These are phyloP conservation scores for Elymus sibiricus DNA, from an alignment of 176 grass and related monocot species.

Conservation along the genomic window DNA sequence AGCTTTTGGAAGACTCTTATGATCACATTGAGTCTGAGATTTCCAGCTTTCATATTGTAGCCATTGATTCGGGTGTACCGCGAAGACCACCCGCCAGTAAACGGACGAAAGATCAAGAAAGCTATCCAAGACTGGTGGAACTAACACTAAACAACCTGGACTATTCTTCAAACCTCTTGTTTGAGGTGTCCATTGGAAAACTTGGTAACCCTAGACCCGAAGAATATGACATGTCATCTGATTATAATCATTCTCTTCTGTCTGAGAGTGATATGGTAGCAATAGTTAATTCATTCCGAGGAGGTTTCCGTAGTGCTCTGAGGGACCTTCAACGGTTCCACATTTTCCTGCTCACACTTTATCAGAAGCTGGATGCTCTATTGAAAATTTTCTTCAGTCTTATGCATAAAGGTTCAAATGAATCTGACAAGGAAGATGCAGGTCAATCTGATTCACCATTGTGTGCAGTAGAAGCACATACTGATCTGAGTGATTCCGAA, in stretches of 20 bases:
- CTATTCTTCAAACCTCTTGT: slow-evolving; percentile 79
- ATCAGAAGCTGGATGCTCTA: slow-evolving; percentile 80
- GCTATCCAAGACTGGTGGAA: slow-evolving; percentile 81
- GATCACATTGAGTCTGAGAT: slow-evolving; percentile 29
- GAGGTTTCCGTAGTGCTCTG: slow-evolving; percentile 73
- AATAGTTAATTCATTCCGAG: slow-evolving; percentile 69
- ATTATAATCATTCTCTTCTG: slow-evolving; percentile 42
- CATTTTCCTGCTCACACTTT: slow-evolving; percentile 82
- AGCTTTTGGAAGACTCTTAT: slow-evolving; percentile 27
- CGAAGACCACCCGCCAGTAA: slow-evolving; percentile 82
- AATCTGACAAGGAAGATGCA: slow-evolving; percentile 70
- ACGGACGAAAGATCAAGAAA: slow-evolving; percentile 79
- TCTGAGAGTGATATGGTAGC: slow-evolving; percentile 52
- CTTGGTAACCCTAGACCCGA: slow-evolving; percentile 61
- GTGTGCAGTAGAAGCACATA: slow-evolving; percentile 24
- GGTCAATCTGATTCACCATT: slow-evolving; percentile 48
- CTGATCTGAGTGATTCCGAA: slow-evolving; percentile 52
- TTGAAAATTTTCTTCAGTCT: slow-evolving; percentile 61
- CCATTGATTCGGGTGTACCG: slow-evolving; percentile 88
- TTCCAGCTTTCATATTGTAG: slow-evolving; percentile 65
- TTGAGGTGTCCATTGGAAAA: slow-evolving; percentile 79
- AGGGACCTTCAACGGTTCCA: slow-evolving; percentile 87
- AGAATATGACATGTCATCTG: slow-evolving; percentile 35
- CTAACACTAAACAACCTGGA: slow-evolving; percentile 75
- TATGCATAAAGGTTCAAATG: slow-evolving; percentile 60